These are phyloP conservation scores for Dysphania ambrosioides DNA, from an alignment of 148 eudicot species.

Conservation along the genomic window DNA sequence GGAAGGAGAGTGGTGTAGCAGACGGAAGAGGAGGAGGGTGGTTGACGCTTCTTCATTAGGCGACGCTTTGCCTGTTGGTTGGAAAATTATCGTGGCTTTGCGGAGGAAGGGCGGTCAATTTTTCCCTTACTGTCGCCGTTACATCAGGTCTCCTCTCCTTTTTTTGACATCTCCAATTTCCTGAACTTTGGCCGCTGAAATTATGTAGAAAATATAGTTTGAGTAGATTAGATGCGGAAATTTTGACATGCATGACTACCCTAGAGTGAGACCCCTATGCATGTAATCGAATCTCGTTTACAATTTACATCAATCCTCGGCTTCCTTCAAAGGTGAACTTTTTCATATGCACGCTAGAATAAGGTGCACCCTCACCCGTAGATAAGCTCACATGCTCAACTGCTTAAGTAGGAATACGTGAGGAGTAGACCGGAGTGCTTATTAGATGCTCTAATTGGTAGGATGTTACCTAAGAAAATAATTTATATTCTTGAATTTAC, in stretches of 20 bases:
- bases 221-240: neutral
- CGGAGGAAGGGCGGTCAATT: slow-evolving; percentile 39
- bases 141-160: slow-evolving; percentile 42
- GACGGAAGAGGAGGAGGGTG: slow-evolving; percentile 47
- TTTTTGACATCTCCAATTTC: neutral
- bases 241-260: neutral
- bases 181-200: neutral
- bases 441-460: no score
- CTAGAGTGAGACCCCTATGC: no score
- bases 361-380: no score
- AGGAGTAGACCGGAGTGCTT: no score
- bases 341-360: no score
- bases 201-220: neutral
- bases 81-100: slow-evolving; percentile 56
- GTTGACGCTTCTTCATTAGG: slow-evolving; percentile 42
- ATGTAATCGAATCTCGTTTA: no score
- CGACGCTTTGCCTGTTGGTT: slow-evolving; percentile 52
- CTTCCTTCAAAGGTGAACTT: no score
- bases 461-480: no score
- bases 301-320: no score
- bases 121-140: slow-evolving; percentile 53
- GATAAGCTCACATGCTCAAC: no score
- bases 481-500: no score
- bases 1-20: slow-evolving; percentile 51
- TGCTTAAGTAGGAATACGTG: no score